Evolutionary conservation across 257 asterid genomes (phyloP).

Genomic region (Jasminum sambac): DNA sequence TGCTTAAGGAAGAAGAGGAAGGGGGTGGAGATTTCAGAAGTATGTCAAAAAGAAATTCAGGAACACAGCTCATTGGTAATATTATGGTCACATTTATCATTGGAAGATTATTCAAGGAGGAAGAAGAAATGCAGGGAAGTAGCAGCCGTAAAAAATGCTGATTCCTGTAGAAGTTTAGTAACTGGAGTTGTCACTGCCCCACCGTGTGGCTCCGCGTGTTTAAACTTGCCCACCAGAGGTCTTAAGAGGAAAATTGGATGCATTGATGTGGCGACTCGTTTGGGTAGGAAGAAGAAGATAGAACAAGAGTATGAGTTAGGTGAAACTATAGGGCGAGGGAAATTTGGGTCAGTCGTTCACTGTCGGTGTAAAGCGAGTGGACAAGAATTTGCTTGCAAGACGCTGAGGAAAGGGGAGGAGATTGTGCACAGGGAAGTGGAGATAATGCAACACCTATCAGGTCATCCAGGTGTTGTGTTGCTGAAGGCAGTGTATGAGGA

Average conservation of each 20-base stretch:
- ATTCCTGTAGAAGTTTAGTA: constrained; percentile 45
- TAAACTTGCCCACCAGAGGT: constrained; percentile 60
- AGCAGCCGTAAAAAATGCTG: constrained; percentile 37
- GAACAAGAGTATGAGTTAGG: constrained; percentile 66
- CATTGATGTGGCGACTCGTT: constrained; percentile 68
- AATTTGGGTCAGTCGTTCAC: constrained; percentile 74
- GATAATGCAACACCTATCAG: constrained; percentile 95
- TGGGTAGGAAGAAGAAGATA: constrained; percentile 86
- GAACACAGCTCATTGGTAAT: constrained; percentile 37
- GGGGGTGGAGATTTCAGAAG: constrained; percentile 39
- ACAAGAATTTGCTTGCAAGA: constrained; percentile 84
- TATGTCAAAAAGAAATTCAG: constrained; percentile 14
- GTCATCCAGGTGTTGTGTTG: constrained; percentile 83
- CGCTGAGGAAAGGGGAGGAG: constrained; percentile 74
- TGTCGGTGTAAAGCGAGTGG: constrained; percentile 66
- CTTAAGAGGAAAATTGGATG: constrained; percentile 91
- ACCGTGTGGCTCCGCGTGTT: constrained; percentile 56
- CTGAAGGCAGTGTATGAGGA: constrained; percentile 83
- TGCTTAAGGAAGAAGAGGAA: constrained; percentile 73
- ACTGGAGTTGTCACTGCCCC: constrained; percentile 82
- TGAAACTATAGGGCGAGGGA: constrained; percentile 66
- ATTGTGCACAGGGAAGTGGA: constrained; percentile 90
- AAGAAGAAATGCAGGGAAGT: constrained; percentile 75
- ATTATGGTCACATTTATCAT: constrained; percentile 62
- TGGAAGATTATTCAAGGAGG: constrained; percentile 69